Conservation (phyloP, 345 rosid species). For the Eucalyptus decipiens region DNA sequence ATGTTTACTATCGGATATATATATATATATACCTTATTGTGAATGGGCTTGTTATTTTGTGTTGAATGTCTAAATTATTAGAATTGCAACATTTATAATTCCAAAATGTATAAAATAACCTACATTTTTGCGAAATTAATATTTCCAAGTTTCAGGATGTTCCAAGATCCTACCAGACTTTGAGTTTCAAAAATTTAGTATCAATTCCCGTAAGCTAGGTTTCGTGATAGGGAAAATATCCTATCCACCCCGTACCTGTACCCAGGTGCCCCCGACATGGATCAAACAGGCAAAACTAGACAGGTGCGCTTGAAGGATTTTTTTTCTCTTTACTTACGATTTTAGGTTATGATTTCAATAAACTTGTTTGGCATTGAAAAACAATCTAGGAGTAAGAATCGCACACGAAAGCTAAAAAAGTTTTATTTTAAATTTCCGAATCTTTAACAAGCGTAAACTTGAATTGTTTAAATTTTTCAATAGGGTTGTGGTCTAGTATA, state of each 20-base stretch:
- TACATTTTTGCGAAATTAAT: neutral
- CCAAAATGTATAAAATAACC: neutral
- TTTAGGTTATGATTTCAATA: neutral
- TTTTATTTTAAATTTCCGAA: neutral
- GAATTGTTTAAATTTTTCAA: neutral
- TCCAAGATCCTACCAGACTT: rapidly evolving
- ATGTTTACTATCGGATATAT: neutral
- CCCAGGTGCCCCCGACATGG: neutral
- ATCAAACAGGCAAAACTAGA: neutral
- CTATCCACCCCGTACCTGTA: neutral
- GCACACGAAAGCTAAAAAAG: neutral
- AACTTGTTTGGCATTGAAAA: neutral
- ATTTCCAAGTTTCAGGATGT: neutral
- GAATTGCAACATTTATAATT: neutral
- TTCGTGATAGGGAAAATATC: neutral
- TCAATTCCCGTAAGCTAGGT: neutral
- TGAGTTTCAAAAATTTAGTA: neutral
- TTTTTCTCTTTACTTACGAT: neutral
- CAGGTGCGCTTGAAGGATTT: neutral
- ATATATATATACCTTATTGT: neutral
- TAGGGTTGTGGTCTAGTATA: neutral
- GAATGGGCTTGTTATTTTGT: neutral
- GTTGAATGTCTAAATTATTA: neutral
- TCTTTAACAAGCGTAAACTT: neutral
- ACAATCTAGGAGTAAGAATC: neutral